A percentile compares a stretch with the other conserved stretches of the same genome.
Conservation (phyloP, 768 basidiomycete genomes). For the Boletus subparvulus region DNA sequence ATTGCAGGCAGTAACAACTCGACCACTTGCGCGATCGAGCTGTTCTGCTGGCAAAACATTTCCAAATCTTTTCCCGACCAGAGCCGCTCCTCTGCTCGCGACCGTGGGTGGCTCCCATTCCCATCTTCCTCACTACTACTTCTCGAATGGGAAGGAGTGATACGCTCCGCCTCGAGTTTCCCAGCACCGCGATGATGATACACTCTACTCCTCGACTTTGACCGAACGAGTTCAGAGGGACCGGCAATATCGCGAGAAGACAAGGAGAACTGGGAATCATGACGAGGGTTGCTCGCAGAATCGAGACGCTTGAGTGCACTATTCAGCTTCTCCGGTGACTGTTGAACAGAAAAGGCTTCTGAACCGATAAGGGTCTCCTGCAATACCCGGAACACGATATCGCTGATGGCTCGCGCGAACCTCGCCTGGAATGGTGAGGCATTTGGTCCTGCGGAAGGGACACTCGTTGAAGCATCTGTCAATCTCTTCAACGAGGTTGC, state of each 20-base stretch:
- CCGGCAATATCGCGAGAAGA: constrained; percentile 23
- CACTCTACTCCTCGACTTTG: constrained; percentile 68
- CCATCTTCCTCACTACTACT: constrained; percentile 34
- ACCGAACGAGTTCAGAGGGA: constrained; percentile 50
- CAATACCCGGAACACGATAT: constrained; percentile 77
- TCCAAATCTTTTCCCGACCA: constrained; percentile 87
- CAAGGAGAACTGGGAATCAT: constrained; percentile 26
- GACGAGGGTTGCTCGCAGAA: constrained; percentile 11
- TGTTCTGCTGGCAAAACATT: constrained; percentile 86
- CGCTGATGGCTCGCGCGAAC: constrained; percentile 67
- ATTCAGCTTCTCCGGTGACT: constrained; percentile 32
- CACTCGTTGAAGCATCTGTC: constrained; percentile 49
- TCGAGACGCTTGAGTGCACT: constrained; percentile 36
- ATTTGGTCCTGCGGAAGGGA: constrained; percentile 27
- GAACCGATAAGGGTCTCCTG: constrained; percentile 75
- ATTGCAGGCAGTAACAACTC: constrained; percentile 56
- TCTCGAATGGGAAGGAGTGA: constrained; percentile 24
- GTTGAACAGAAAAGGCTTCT: constrained; percentile 20
- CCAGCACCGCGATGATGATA: constrained; percentile 66
- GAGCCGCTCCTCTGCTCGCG: constrained; percentile 45
- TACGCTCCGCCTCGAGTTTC: constrained; percentile 57
- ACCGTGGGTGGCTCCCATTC: constrained; percentile 32
- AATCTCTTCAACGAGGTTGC: constrained; percentile 63
- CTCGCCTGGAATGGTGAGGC: constrained; percentile 38
- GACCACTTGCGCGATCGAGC: constrained; percentile 74